Conservation (phyloP, 768 basidiomycete species). For the Cyclocybe cylindracea region DNA sequence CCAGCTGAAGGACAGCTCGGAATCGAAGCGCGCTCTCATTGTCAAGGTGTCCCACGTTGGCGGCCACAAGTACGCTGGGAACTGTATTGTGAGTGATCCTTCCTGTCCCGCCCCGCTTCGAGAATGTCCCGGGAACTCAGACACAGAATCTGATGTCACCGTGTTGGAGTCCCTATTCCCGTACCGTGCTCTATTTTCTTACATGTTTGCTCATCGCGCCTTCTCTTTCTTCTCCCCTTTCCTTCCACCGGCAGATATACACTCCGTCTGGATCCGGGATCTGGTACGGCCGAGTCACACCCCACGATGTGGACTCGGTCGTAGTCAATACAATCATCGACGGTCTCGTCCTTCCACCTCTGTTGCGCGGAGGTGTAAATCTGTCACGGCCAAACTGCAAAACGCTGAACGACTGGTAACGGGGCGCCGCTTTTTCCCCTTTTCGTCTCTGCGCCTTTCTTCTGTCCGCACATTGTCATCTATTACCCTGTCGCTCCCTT, state of each 20-base stretch:
- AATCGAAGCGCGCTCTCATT: constrained; percentile 74
- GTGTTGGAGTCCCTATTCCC: background rate
- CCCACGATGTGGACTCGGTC: constrained; percentile 84
- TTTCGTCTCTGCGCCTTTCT: background rate
- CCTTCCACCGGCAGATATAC: constrained; percentile 60
- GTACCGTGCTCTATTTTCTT: constrained; percentile 1
- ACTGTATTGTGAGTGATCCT: constrained; percentile 71
- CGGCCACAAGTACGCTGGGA: constrained; percentile 91
- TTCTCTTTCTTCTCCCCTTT: constrained; percentile 1
- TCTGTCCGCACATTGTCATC: background rate
- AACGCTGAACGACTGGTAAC: constrained; percentile 73
- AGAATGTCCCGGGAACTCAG: background rate
- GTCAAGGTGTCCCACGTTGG: constrained; percentile 89
- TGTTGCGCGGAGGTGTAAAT: constrained; percentile 87
- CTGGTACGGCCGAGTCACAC: constrained; percentile 93
- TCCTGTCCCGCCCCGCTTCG: constrained; percentile 3
- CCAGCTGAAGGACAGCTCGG: constrained; percentile 52
- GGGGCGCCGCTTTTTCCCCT: background rate
- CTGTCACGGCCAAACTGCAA: constrained; percentile 69
- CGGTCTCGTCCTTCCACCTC: constrained; percentile 80
- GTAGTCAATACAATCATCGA: constrained; percentile 86
- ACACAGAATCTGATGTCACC: background rate
- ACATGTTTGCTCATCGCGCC: background rate
- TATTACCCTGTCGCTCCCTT: background rate
- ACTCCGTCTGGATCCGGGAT: constrained; percentile 83